Evolutionary conservation across 768 basidiomycete genomes (phyloP).

Genomic region (Tephrocybe sp.): DNA sequence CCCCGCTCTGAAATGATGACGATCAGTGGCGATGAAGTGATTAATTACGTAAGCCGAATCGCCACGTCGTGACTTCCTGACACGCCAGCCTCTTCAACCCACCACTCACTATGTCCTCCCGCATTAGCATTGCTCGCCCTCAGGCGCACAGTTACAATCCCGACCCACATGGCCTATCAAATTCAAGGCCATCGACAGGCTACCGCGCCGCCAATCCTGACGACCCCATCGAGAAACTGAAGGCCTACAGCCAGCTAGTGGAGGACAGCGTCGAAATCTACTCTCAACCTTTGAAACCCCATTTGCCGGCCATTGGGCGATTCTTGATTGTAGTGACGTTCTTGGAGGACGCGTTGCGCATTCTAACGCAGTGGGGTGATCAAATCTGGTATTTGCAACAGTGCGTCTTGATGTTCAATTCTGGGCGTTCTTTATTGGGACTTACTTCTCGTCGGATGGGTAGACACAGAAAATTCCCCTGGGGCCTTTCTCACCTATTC

Average conservation of each 20-base stretch:
- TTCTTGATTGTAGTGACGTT: conserved; percentile 99
- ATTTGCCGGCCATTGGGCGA: conserved; percentile 91
- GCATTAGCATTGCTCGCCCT: conserved; percentile 81
- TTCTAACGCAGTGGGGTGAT: conserved; percentile 92
- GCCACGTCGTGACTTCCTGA: conserved; percentile 49
- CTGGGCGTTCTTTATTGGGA: not conserved
- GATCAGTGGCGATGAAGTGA: conserved; percentile 8
- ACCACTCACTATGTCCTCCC: conserved; percentile 65
- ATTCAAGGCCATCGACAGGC: conserved; percentile 64
- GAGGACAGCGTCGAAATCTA: conserved; percentile 94
- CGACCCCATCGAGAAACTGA: conserved; percentile 77
- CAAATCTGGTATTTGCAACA: conserved; percentile 98
- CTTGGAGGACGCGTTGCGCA: conserved; percentile 93
- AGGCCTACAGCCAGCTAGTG: conserved; percentile 65
- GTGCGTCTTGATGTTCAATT: conserved; percentile 43
- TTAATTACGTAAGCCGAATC: conserved; percentile 33
- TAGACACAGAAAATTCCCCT: conserved; percentile 93
- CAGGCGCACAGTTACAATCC: conserved; percentile 53
- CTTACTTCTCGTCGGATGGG: conserved; percentile 11
- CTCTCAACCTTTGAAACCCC: conserved; percentile 90
- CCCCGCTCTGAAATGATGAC: not conserved
- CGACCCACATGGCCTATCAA: conserved; percentile 81
- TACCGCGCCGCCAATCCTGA: conserved; percentile 81
- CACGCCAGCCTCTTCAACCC: conserved; percentile 33
- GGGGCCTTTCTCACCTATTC: conserved; percentile 94